A percentile compares a stretch with the other conserved stretches of the same genome.
Conservation (phyloP, 192 early-diverging fungal genomes). For the Coemansia sp. region DNA sequence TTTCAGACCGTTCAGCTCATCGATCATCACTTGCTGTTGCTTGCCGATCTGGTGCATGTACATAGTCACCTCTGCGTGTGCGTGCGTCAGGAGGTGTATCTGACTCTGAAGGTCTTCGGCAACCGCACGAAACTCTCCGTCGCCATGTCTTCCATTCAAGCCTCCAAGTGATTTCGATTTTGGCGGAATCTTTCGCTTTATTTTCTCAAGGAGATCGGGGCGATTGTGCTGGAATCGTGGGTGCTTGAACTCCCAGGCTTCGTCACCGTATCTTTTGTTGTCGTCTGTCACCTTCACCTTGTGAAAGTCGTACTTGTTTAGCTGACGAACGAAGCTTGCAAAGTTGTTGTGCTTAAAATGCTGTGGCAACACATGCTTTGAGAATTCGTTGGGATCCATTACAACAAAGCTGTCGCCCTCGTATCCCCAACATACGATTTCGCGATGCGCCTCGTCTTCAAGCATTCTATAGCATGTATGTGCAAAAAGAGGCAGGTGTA, state of each 20-base stretch:
- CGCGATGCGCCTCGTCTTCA: constrained; percentile 51
- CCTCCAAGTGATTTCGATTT: constrained; percentile 52
- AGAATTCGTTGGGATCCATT: constrained; percentile 81
- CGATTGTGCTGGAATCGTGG: constrained; percentile 77
- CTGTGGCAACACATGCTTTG: constrained; percentile 73
- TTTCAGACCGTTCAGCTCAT: constrained; percentile 53
- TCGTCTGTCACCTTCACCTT: constrained; percentile 62
- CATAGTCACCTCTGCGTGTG: constrained; percentile 55
- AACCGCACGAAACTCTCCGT: constrained; percentile 42
- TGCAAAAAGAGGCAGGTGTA: neutral
- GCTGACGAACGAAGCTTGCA: constrained; percentile 86
- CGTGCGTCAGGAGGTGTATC: constrained; percentile 52
- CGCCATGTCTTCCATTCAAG: constrained; percentile 33
- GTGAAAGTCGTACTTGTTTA: constrained; percentile 87
- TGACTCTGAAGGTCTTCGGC: constrained; percentile 53
- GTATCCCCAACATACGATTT: constrained; percentile 69
- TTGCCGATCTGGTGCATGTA: constrained; percentile 57
- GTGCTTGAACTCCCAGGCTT: constrained; percentile 88
- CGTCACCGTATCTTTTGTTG: constrained; percentile 49
- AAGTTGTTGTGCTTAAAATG: constrained; percentile 93
- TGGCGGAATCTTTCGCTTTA: constrained; percentile 67
- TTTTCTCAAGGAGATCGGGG: constrained; percentile 64
- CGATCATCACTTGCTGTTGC: constrained; percentile 53
- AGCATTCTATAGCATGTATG: constrained; percentile 38
- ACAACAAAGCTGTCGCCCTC: constrained; percentile 86